Evolutionary conservation across 257 asterid genomes (phyloP), one percentile per base, ranked within the genome.

Genomic region (Solanum peruvianum): DNA sequence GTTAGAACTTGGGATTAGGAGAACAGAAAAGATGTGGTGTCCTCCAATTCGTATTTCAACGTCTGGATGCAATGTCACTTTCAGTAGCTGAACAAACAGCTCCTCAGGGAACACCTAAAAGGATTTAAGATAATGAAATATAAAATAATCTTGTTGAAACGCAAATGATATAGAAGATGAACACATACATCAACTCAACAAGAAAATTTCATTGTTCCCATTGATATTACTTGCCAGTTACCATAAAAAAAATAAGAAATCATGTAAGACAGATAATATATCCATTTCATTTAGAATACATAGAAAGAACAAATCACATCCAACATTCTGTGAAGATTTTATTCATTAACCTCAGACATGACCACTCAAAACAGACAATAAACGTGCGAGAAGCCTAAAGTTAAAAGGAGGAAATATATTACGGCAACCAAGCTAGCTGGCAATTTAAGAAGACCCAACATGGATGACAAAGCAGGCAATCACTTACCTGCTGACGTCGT

Each of bases 11-110:
- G 99, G 98, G 88, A 95, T 90, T 86, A 97, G 95, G 91, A 97
- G 98, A 70, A 93, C 90, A 37, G 98, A 93, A 90, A 97, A 95
- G 91, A 97, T 93, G 86, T 97, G 99, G 89, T 97, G 99, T 27
- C 96, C 99, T 88, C 96, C 98, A 33, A 95, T 89, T 29, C 99
- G 98, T 73, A 97, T 91, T 92, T 96, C 98, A 45, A 92, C 97
- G 83, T 97, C 99, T 3, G 98, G 90, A 90, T 96, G 97, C 88
- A 94, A 84, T 98, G 95, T 96, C 90, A 95, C 93, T 92, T 93
- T 97, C 94, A 96, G 86, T 82, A 97, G 93, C 86, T 97, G 99
- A 88, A 92, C 87, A 83, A 95, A 94, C 83, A 97, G 98, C 56
- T 91, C 93, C 84, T 97, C 99, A 0, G 99, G 99, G 86, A 97